Base-by-base conservation (phyloP, 495 filamentous ascomycete genomes). In the Xylaria cubensis region DNA sequence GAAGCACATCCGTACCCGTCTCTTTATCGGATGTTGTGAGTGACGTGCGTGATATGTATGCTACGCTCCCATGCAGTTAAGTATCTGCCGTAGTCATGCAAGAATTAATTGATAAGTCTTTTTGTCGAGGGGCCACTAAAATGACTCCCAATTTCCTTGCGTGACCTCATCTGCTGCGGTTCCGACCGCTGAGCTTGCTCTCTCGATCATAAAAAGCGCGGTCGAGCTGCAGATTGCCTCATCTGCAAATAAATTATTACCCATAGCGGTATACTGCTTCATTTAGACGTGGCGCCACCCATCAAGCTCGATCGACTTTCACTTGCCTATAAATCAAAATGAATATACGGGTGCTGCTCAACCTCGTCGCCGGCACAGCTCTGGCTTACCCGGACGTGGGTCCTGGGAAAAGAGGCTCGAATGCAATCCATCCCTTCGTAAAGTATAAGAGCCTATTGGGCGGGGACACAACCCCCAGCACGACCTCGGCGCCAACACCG, bases 371-470 rank as follows among this genome's bases (percentile, higher is more conserved):
- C n/a, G 75, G 72, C 32, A 15, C 71, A 12, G 76, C 73, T 21
- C 58, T 51, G 19, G 67, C 75, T 46, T 71, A 73, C 34, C 70
- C 74, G 44, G 74, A 76, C 65, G 50, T 24, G 34, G 34, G 26
- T 42, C 5, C 12, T 15, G 9, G 2, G 32, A 58, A 24, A 10
- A 69, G 53, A 42, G 39, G 29, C n/a, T 21, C 59, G 34, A 46
- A 17, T 41, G 51, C 70, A 46, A 56, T 76, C 66, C 58, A 74
- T 63, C 74, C 74, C 66, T 72, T 76, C 55, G 77, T 69, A 26
- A 74, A 67, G 64, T 75, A 76, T 68, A 75, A 77, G 42, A 41
- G 73, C 65, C 55, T 79, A 21, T 48, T 62, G 42, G 70, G 34
- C 4, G 34, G 21, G 19, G 39, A 69, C 56, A 46, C 39, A 36